Percentiles rank a stretch among this genome's conserved stretches.
phyloP scores from a whole-genome alignment of 1,284 basidiomycete species.

The Pseudomicrostroma phylloplanum region DNA sequence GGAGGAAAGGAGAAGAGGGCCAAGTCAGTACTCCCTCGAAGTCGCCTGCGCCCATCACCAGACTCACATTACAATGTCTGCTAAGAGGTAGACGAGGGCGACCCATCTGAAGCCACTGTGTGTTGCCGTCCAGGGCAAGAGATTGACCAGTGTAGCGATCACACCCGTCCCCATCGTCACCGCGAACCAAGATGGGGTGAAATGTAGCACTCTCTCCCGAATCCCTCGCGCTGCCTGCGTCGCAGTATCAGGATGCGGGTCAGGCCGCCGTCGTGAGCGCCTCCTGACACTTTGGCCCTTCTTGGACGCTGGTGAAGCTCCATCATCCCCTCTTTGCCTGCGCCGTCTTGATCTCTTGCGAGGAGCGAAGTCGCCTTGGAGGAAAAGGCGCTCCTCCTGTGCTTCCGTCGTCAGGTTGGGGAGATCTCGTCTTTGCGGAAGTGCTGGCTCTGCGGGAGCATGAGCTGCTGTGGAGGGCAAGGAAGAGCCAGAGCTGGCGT shows the following conservation, averaged over 20 bases:
- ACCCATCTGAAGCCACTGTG: slow-evolving; percentile 22
- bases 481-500: too few species aligned
- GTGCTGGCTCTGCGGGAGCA: too few species aligned
- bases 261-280: too few species aligned
- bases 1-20: not conserved
- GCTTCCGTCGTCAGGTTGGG: not conserved
- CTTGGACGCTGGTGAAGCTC: not conserved
- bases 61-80: slow-evolving; percentile 16
- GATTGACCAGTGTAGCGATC: slow-evolving; percentile 26
- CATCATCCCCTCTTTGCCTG: not conserved
- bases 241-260: not conserved
- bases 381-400: not conserved
- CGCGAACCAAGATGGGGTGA: slow-evolving; percentile 38
- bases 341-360: not conserved
- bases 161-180: slow-evolving; percentile 41
- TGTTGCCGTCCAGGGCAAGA: slow-evolving; percentile 27
- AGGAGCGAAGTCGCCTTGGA: not conserved
- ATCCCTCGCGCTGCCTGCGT: slow-evolving; percentile 13
- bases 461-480: too few species aligned
- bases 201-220: slow-evolving; percentile 28
- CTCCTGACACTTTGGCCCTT: not conserved
- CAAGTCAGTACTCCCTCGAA: too few species aligned
- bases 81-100: slow-evolving; percentile 22
- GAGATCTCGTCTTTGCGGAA: not conserved
- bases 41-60: not conserved